These are phyloP conservation scores for Coniochaeta sp. DNA, from an alignment of 2,329 filamentous ascomycete genomes.

Conservation along the genomic window DNA sequence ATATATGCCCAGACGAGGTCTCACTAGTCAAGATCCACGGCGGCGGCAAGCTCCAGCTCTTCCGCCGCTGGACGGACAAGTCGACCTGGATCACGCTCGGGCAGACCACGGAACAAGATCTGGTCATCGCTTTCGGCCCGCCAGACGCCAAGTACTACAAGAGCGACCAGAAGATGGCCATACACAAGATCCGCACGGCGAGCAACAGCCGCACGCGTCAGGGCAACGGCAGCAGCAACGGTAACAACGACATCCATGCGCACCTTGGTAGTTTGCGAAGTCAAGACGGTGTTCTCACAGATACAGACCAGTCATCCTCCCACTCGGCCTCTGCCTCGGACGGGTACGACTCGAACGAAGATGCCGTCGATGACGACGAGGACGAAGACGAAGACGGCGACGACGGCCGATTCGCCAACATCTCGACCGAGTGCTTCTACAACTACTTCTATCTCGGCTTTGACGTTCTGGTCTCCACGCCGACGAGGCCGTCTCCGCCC, in stretches of 20 bases:
- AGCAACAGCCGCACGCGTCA: conserved; percentile 45
- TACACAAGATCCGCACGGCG: conserved; percentile 59
- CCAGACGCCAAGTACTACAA: conserved; percentile 93
- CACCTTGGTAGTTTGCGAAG: background rate
- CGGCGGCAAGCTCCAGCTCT: conserved; percentile 69
- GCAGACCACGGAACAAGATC: conserved; percentile 84
- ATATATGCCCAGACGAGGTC: conserved; percentile 81
- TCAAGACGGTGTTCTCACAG: conserved; percentile 33
- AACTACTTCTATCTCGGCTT: conserved; percentile 97
- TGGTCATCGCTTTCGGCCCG: conserved; percentile 83
- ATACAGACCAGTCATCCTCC: conserved; percentile 69
- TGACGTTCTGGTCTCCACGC: conserved; percentile 82
- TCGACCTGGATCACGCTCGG: conserved; percentile 69
- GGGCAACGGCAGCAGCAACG: conserved; percentile 34
- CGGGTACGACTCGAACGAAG: conserved; percentile 56
- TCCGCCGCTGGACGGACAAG: conserved; percentile 60
- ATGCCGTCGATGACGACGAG: conserved; percentile 53
- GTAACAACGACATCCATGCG: conserved; percentile 39
- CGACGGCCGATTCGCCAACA: conserved; percentile 43
- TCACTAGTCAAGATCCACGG: conserved; percentile 73
- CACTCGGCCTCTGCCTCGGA: conserved; percentile 48
- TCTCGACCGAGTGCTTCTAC: conserved; percentile 77
- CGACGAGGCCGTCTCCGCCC: conserved; percentile 54
- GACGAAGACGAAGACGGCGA: conserved; percentile 52
- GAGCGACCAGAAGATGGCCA: conserved; percentile 80